Conservation (phyloP, 495 filamentous ascomycete genomes). For the Penicillium bovifimosum region DNA sequence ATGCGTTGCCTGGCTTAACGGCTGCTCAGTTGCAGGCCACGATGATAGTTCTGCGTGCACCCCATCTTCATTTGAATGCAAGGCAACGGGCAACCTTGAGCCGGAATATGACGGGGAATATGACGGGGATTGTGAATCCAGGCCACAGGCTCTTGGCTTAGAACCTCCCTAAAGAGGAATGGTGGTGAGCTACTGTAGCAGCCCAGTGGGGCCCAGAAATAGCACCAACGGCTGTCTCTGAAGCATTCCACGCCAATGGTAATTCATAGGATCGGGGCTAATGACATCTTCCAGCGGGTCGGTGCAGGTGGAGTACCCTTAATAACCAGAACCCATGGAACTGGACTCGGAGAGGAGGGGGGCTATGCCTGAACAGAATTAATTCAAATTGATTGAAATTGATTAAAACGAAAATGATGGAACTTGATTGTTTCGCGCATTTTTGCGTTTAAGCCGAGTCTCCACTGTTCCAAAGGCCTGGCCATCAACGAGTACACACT, state of each 20-base stretch:
- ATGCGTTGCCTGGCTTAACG: neutral
- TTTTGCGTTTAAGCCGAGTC: neutral
- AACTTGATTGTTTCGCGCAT: neutral
- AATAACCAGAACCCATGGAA: conserved; percentile 5
- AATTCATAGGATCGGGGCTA: neutral
- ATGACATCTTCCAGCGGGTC: conserved; percentile 11
- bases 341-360: neutral
- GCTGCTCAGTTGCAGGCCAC: neutral
- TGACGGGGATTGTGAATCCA: too few species aligned
- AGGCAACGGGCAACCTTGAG: neutral
- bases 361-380: neutral
- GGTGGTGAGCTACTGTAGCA: neutral
- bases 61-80: neutral
- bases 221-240: conserved; percentile 21
- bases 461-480: neutral
- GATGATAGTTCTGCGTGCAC: neutral
- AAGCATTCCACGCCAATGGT: neutral
- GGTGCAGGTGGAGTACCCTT: conserved; percentile 18
- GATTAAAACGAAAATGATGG: neutral
- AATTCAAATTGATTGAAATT: neutral
- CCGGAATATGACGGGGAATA: too few species aligned
- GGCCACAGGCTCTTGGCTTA: neutral
- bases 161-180: conserved; percentile 4
- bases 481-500: neutral
- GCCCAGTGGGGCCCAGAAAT: conserved; percentile 4